phyloP scores from a whole-genome alignment of 768 basidiomycete species.

The Mycena galopus region DNA sequence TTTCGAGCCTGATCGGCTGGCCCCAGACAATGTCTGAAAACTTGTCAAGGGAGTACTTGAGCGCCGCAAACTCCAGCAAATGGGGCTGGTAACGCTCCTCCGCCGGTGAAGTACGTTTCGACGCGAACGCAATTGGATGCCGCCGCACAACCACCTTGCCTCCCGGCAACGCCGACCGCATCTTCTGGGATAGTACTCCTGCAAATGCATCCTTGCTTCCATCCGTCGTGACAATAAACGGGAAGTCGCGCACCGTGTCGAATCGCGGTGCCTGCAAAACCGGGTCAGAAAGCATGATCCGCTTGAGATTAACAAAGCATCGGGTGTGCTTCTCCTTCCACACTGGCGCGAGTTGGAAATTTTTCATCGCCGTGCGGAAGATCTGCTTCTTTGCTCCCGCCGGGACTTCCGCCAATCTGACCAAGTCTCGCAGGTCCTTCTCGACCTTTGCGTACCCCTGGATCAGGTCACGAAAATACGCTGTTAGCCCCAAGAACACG shows the following conservation, averaged over 20 bases:
- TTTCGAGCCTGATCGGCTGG: background rate
- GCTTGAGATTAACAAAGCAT: slow-evolving; percentile 44
- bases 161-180: background rate
- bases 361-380: slow-evolving; percentile 42
- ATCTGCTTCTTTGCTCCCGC: slow-evolving; percentile 31
- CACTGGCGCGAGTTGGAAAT: slow-evolving; percentile 13
- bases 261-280: slow-evolving; percentile 34
- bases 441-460: slow-evolving; percentile 48
- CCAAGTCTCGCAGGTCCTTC: slow-evolving; percentile 47
- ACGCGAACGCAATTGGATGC: background rate
- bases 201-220: background rate
- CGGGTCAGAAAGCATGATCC: slow-evolving; percentile 22
- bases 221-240: background rate
- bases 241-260: slow-evolving; percentile 32
- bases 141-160: background rate
- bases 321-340: slow-evolving; percentile 38
- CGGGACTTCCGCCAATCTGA: slow-evolving; percentile 37
- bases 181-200: background rate
- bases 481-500: slow-evolving; percentile 50
- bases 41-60: background rate
- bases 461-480: slow-evolving; percentile 50
- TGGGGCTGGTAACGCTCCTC: slow-evolving; percentile 33
- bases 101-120: background rate
- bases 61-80: slow-evolving; percentile 42
- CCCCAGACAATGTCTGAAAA: background rate